Conservation (phyloP, 1,139 yeast genomes). For the Debaryomyces sp. region DNA sequence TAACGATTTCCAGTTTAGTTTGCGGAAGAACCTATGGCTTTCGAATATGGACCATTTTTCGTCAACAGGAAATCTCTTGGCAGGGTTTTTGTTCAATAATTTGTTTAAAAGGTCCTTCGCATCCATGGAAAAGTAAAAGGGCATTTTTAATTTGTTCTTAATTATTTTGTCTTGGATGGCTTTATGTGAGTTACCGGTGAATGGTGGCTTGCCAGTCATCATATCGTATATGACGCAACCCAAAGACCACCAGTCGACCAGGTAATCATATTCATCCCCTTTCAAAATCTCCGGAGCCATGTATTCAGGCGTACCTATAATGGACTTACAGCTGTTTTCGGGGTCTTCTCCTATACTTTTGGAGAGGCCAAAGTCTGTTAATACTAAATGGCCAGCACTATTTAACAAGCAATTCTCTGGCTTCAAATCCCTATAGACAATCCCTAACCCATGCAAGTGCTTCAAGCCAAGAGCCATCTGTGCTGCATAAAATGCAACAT, state of each 20-base stretch:
- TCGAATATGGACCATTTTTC: slow-evolving; percentile 38
- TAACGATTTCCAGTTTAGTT: slow-evolving; percentile 30
- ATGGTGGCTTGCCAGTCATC: slow-evolving; percentile 90
- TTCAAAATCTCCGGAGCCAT: slow-evolving; percentile 41
- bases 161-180: slow-evolving; percentile 76
- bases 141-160: slow-evolving; percentile 68
- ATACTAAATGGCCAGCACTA: slow-evolving; percentile 70
- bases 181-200: slow-evolving; percentile 83
- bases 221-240: slow-evolving; percentile 72
- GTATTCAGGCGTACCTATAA: slow-evolving; percentile 78
- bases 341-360: slow-evolving; percentile 55
- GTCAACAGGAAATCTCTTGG: slow-evolving; percentile 70
- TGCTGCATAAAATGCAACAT: slow-evolving; percentile 37
- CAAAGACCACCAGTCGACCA: slow-evolving; percentile 43
- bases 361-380: slow-evolving; percentile 89
- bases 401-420: slow-evolving; percentile 90
- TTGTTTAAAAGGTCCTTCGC: slow-evolving; percentile 78
- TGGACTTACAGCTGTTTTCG: slow-evolving; percentile 57
- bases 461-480: slow-evolving; percentile 37
- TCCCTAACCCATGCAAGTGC: slow-evolving; percentile 36
- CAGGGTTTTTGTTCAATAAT: slow-evolving; percentile 71
- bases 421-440: slow-evolving; percentile 72
- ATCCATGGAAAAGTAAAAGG: slow-evolving; percentile 76
- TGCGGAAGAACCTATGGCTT: slow-evolving; percentile 35
- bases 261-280: slow-evolving; percentile 34